Evolutionary conservation across 2,329 filamentous ascomycete species (phyloP).

Genomic region (Didymella lethalis): DNA sequence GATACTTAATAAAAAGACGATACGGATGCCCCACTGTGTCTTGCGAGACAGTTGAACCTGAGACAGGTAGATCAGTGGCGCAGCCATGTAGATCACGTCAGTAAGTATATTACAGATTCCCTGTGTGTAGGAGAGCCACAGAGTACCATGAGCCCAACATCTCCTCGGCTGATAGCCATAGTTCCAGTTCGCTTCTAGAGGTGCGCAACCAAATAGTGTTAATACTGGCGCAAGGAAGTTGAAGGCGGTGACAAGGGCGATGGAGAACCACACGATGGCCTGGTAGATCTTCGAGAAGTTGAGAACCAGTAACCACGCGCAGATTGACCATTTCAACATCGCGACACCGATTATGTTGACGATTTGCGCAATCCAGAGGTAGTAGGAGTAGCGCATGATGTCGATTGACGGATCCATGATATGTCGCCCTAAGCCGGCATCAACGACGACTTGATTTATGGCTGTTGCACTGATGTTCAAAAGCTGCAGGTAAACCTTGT

Average conservation of each 20-base stretch:
- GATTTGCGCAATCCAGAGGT: constrained; percentile 37
- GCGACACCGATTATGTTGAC: constrained; percentile 42
- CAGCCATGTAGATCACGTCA: constrained; percentile 40
- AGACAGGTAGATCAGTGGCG: constrained; percentile 39
- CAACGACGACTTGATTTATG: constrained; percentile 26
- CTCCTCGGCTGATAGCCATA: constrained; percentile 20
- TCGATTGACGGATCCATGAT: constrained; percentile 34
- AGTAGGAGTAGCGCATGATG: constrained; percentile 32
- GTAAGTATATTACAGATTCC: constrained; percentile 42
- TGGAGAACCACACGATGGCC: constrained; percentile 39
- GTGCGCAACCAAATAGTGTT: constrained; percentile 38
- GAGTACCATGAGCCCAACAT: constrained; percentile 35
- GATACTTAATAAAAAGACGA: constrained; percentile 41
- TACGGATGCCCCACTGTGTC: constrained; percentile 41
- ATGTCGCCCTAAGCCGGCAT: constrained; percentile 33
- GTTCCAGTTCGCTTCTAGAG: constrained; percentile 42
- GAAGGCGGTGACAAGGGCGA: constrained; percentile 37
- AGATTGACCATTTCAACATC: constrained; percentile 43
- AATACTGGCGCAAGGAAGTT: constrained; percentile 39
- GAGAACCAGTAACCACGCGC: constrained; percentile 40
- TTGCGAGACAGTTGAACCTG: constrained; percentile 33
- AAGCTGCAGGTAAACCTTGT: constrained; percentile 19
- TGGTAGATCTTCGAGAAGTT: constrained; percentile 40
- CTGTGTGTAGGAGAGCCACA: constrained; percentile 37
- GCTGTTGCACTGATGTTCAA: constrained; percentile 30